phyloP scores from a whole-genome alignment of 1,284 basidiomycete species.

The Leccinum fallax region DNA sequence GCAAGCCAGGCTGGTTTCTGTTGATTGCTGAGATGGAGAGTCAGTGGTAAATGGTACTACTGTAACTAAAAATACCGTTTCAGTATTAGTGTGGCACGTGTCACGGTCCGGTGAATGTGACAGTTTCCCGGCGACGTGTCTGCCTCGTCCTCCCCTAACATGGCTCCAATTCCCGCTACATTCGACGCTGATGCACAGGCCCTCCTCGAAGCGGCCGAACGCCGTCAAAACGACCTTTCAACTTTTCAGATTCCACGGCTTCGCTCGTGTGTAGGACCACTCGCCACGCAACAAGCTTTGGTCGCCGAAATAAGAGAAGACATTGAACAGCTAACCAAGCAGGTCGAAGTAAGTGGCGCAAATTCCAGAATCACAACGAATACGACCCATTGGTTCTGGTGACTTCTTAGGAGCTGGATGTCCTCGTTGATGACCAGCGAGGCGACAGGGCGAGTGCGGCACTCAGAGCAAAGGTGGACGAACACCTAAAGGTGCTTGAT shows the following conservation, averaged over 20 bases:
- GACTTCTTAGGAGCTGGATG: slow-evolving; percentile 55
- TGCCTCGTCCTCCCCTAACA: slow-evolving; percentile 26
- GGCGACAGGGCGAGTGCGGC: slow-evolving; percentile 54
- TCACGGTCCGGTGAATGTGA: neutral
- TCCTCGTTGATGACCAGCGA: slow-evolving; percentile 67
- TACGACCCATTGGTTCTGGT: slow-evolving; percentile 7
- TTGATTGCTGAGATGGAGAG: neutral
- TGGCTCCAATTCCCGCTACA: slow-evolving; percentile 63
- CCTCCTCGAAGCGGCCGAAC: slow-evolving; percentile 53
- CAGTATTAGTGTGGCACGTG: neutral
- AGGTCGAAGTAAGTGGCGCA: slow-evolving; percentile 64
- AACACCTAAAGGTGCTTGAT: slow-evolving; percentile 47
- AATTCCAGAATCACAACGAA: neutral
- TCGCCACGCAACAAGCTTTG: slow-evolving; percentile 69
- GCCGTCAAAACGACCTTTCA: slow-evolving; percentile 64
- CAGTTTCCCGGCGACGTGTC: neutral
- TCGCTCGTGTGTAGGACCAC: slow-evolving; percentile 62
- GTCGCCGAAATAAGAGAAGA: slow-evolving; percentile 78
- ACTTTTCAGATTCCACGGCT: slow-evolving; percentile 78
- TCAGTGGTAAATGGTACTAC: neutral
- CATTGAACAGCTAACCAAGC: slow-evolving; percentile 58
- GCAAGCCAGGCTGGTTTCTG: neutral
- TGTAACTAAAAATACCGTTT: neutral
- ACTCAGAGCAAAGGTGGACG: slow-evolving; percentile 53
- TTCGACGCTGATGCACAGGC: slow-evolving; percentile 52